Conservation (phyloP, 2,329 filamentous ascomycete genomes). For the Paecilomyces fulvus region DNA sequence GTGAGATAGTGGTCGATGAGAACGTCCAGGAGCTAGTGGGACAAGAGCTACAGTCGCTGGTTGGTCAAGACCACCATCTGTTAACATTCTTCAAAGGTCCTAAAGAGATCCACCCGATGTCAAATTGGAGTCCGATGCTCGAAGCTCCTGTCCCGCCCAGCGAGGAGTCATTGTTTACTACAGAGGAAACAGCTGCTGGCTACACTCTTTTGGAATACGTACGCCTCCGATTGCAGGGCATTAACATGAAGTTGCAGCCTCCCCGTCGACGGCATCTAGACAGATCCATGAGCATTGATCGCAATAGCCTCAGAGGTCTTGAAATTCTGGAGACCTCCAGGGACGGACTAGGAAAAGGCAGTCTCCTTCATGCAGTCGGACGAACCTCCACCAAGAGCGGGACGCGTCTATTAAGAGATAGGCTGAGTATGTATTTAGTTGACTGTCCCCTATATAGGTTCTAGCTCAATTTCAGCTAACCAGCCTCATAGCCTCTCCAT, state of each 20-base stretch:
- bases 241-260: slow-evolving; percentile 72
- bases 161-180: slow-evolving; percentile 50
- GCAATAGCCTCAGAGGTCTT: slow-evolving; percentile 77
- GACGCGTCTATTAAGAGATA: slow-evolving; percentile 70
- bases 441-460: neutral
- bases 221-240: slow-evolving; percentile 64
- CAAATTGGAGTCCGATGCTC: slow-evolving; percentile 67
- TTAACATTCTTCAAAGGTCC: slow-evolving; percentile 60
- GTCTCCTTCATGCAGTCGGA: slow-evolving; percentile 79
- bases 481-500: slow-evolving; percentile 56
- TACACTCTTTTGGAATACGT: slow-evolving; percentile 80
- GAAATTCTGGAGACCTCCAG: slow-evolving; percentile 82
- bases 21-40: slow-evolving; percentile 49
- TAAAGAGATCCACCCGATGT: slow-evolving; percentile 40
- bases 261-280: slow-evolving; percentile 65
- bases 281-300: slow-evolving; percentile 84
- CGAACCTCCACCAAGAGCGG: slow-evolving; percentile 89
- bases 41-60: slow-evolving; percentile 56
- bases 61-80: slow-evolving; percentile 66
- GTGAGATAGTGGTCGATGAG: slow-evolving; percentile 74
- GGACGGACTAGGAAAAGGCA: slow-evolving; percentile 71
- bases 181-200: slow-evolving; percentile 65
- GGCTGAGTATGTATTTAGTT: slow-evolving; percentile 54
- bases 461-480: slow-evolving; percentile 7
- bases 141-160: slow-evolving; percentile 59